Percentiles rank a stretch among this genome's conserved stretches.
These are phyloP conservation scores for Cryptococcus sp. DNA, from an alignment of 1,284 basidiomycete species.

Conservation along the genomic window DNA sequence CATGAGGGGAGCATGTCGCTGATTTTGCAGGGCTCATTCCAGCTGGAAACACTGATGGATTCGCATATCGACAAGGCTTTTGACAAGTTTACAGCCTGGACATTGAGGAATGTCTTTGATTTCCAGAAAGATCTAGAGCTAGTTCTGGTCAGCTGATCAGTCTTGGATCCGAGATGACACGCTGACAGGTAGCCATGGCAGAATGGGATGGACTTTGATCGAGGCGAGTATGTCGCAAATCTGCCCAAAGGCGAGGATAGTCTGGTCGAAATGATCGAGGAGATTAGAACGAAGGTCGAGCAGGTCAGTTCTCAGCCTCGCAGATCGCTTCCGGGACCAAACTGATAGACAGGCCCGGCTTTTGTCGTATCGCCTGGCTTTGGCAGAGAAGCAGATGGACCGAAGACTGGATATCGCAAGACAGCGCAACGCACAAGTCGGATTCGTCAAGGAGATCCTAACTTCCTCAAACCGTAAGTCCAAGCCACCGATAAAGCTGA, in stretches of 20 bases:
- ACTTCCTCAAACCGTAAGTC: conserved; percentile 31
- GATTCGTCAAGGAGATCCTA: conserved; percentile 39
- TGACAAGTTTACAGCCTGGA: conserved; percentile 46
- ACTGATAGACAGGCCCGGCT: conserved; percentile 23
- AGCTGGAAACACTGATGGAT: conserved; percentile 47
- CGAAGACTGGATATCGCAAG: conserved; percentile 32
- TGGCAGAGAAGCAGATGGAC: conserved; percentile 41
- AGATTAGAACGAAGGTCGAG: conserved; percentile 41
- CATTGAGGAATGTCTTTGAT: conserved; percentile 46
- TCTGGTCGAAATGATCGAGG: conserved; percentile 29
- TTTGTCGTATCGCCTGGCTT: conserved; percentile 29
- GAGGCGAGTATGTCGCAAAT: conserved; percentile 37
- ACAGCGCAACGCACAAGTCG: conserved; percentile 41
- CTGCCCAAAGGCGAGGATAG: conserved; percentile 31
- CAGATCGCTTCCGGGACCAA: not conserved
- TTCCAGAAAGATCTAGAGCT: conserved; percentile 38
- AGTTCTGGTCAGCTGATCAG: conserved; percentile 35
- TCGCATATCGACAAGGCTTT: conserved; percentile 45
- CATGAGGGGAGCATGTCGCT: not conserved
- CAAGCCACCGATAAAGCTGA: not conserved
- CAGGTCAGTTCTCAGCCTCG: conserved; percentile 23
- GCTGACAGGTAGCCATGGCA: conserved; percentile 43
- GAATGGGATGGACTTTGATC: conserved; percentile 42
- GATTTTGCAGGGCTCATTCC: conserved; percentile 33
- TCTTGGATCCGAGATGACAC: conserved; percentile 1